Conservation (phyloP, 2,329 filamentous ascomycete genomes). For the Penicillium oxalicum region DNA sequence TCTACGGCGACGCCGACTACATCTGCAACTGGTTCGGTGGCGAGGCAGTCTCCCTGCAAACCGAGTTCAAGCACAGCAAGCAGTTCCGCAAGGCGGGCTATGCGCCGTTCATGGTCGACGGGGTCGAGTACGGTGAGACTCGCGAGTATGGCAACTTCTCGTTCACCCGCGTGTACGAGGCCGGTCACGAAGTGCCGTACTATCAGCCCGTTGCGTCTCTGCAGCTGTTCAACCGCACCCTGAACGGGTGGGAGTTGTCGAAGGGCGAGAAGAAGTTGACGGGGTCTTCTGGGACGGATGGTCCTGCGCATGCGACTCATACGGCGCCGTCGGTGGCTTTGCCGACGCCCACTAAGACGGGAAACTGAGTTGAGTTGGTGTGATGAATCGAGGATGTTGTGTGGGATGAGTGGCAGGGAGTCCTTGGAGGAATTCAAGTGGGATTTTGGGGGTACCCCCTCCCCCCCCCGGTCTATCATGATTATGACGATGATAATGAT, state of each 20-base stretch:
- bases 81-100: conserved; percentile 65
- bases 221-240: conserved; percentile 56
- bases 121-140: conserved; percentile 61
- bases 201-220: conserved; percentile 55
- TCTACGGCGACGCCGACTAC: conserved; percentile 60
- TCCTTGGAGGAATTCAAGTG: no score
- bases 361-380: background rate
- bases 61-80: conserved; percentile 47
- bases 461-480: no score
- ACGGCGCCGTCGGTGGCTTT: conserved; percentile 38
- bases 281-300: conserved; percentile 36
- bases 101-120: conserved; percentile 63
- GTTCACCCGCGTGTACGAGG: conserved; percentile 61
- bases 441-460: no score
- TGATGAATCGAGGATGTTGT: background rate
- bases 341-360: conserved; percentile 17
- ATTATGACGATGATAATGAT: no score
- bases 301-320: conserved; percentile 40
- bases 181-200: conserved; percentile 58
- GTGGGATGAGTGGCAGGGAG: no score
- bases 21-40: conserved; percentile 62
- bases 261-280: conserved; percentile 42
- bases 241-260: conserved; percentile 51
- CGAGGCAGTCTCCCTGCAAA: conserved; percentile 59
- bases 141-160: conserved; percentile 71